A percentile compares a stretch with the other conserved stretches of the same genome.
These are phyloP conservation scores for Abortiporus biennis DNA, from an alignment of 1,284 basidiomycete genomes.

Conservation along the genomic window DNA sequence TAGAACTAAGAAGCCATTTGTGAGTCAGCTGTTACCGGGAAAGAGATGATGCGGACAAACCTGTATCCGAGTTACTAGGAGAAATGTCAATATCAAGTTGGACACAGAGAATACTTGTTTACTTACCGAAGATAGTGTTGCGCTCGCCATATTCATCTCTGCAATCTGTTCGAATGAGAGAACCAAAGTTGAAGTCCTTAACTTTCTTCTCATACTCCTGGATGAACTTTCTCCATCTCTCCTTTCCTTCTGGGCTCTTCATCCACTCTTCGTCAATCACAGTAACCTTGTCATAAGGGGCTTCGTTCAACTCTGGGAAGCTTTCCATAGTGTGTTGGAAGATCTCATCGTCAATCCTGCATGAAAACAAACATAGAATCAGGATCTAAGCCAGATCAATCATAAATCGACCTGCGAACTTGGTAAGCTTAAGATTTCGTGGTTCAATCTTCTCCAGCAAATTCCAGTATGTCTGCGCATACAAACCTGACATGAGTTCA, in stretches of 20 bases:
- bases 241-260: constrained; percentile 90
- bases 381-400: constrained; percentile 1
- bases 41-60: constrained; percentile 26
- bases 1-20: constrained; percentile 61
- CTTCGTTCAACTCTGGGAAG: constrained; percentile 80
- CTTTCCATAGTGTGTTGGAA: constrained; percentile 68
- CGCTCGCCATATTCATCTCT: constrained; percentile 83
- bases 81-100: constrained; percentile 9
- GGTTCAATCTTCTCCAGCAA: constrained; percentile 82
- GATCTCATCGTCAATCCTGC: constrained; percentile 89
- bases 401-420: constrained; percentile 39
- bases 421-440: constrained; percentile 73
- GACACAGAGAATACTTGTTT: not conserved
- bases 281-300: constrained; percentile 60
- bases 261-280: constrained; percentile 91
- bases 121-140: constrained; percentile 91
- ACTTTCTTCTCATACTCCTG: constrained; percentile 79
- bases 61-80: constrained; percentile 70
- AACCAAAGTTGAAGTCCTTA: constrained; percentile 97
- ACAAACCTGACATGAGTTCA: no score
- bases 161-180: constrained; percentile 82
- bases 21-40: not conserved
- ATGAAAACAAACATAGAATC: not conserved
- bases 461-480: constrained; percentile 96
- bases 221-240: constrained; percentile 90